Conservation (phyloP, 345 rosid genomes). For the Dipteronia sinensis region DNA sequence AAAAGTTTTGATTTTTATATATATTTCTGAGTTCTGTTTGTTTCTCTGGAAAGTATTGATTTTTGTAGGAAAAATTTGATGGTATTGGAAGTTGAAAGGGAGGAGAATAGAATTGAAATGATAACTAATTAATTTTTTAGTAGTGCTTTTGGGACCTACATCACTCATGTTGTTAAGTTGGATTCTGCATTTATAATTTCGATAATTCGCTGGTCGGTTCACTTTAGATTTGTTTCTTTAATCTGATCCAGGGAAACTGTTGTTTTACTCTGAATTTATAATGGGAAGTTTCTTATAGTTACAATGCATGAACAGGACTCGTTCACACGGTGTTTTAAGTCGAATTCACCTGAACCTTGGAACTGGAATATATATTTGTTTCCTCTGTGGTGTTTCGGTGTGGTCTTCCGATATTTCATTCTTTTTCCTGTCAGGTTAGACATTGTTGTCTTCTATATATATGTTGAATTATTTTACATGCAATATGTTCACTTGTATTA, state of each 20-base stretch:
- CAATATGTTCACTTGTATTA: not conserved
- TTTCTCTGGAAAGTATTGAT: no score
- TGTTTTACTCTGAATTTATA: not conserved
- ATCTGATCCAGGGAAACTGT: no score
- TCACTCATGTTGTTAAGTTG: not conserved
- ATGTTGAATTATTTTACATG: not conserved
- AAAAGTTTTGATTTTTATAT: no score
- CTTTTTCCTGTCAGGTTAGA: conserved; percentile 85
- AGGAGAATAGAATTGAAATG: no score
- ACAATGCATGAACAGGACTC: conserved; percentile 58
- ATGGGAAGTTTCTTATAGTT: not conserved
- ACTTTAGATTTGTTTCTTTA: no score
- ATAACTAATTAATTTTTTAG: no score
- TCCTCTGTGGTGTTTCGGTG: conserved; percentile 93
- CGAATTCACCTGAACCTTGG: conserved; percentile 94
- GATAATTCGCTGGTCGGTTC: no score
- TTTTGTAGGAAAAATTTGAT: no score
- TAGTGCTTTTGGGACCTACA: no score
- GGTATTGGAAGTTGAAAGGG: no score
- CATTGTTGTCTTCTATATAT: not conserved
- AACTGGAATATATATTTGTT: conserved; percentile 93
- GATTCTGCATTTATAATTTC: not conserved
- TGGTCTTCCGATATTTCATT: conserved; percentile 74
- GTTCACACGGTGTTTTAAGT: conserved; percentile 93
- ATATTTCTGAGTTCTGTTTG: no score